Base-by-base conservation (phyloP, 148 eudicot species). In the Fagopyrum tataricum region DNA sequence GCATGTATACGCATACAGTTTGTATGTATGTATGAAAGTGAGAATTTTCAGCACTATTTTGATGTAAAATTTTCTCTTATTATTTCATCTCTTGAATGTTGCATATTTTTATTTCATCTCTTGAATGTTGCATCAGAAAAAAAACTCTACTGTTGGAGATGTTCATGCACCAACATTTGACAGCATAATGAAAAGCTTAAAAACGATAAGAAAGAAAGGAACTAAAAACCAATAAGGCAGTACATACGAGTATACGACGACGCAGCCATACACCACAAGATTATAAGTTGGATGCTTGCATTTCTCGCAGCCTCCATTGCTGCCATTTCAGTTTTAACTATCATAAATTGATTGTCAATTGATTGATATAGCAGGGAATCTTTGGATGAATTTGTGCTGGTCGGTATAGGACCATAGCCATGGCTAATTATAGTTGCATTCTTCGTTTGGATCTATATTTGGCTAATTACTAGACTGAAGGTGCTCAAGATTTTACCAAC, bases 81-180 rank as follows among this genome's bases (percentile, higher is more conserved):
- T 14, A 46, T 58, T 58, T 31, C 69, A 8, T 37, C 20, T 17
- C 40, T 59, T 59, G 67, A 59, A n/a, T n/a, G n/a, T n/a, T n/a
- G n/a, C n/a, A n/a, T n/a, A n/a, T n/a, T n/a, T 5, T 13, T 64
- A 31, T 64, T 64, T 43, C 26, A 64, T 64, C 69, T 64, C 64
- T 58, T 58, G 64, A 58, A 58, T n/a, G n/a, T n/a, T n/a, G n/a
- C 40, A 59, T 59, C 39, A 21, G 64, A 13, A 7, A 58, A 21
- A 23, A 31, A 31, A 31, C 1, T 31, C 37, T 0, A 31, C 37
- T 31, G 37, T 31, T 6, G 6, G 13, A 64, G 69, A 9, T 20
- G 20, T 23, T 58, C 0, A 56, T 56, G 62, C 12, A 11, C 42
- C 68, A 62, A 42, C 13, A 31, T 5, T 62, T 64, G 69, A 64